Base-by-base conservation (phyloP, 148 eudicot genomes). In the Cornus controversa region DNA sequence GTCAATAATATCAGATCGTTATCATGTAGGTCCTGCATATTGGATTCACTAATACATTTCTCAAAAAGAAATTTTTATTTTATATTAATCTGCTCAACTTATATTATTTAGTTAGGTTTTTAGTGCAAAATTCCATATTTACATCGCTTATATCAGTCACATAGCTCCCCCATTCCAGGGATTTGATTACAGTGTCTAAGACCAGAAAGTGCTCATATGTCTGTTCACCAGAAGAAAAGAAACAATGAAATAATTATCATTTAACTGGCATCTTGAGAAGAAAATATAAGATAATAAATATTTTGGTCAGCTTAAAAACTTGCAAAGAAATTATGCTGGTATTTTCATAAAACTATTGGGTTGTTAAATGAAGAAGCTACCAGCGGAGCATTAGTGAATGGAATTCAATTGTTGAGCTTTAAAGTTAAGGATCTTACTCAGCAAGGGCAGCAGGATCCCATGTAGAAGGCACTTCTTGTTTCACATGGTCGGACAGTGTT, bases 391-490 rank as follows among this genome's bases (percentile, higher is more conserved):
- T 69, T 69, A 25, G 5, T 20, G 27, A 60, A 64, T n/a, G 23
- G 58, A 26, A 66, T 36, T n/a, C 6, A 37, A 34, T 67, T 24
- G 11, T 37, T 54, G 31, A 79, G 79, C 26, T 66, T 24, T 18
- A 69, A 69, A 66, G 72, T 26, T 22, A 72, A 72, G 57, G 60
- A 84, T 75, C 95, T 82, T 89, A 96, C 99, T 84, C 85, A 77
- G 99, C 93, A 77, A 96, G 92, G 68, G 92, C 90, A 80, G 79
- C 78, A 78, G 99, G 97, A 83, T 96, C 94, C 98, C 98, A 96
- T 23, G 92, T 86, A 50, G 89, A 77, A 71, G 99, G 99, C 78
- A 96, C 95, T 82, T 96, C 93, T 64, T 74, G 83, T 80, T 92
- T 96, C 67, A 93, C 93, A 29, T 87, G 84, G 37, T 96, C 91